These are phyloP conservation scores for Lophiostoma macrostomum DNA, from an alignment of 495 filamentous ascomycete genomes.

Conservation along the genomic window DNA sequence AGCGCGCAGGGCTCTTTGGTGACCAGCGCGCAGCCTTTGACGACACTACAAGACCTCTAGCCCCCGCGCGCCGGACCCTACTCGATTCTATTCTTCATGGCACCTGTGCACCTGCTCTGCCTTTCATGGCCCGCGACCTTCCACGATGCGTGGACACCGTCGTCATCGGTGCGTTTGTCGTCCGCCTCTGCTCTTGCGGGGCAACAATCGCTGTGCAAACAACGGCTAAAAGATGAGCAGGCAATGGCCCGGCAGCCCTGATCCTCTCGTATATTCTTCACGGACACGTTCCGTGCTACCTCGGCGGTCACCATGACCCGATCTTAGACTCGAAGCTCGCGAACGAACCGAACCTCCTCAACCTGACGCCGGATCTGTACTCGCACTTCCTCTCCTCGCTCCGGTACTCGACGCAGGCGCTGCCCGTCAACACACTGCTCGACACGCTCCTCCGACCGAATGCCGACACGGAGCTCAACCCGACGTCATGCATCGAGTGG, in stretches of 20 bases:
- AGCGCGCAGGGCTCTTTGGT: no score
- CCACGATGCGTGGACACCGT: constrained; percentile 40
- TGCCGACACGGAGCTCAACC: constrained; percentile 56
- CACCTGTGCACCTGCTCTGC: constrained; percentile 11
- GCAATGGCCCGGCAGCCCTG: constrained; percentile 65
- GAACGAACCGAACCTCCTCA: constrained; percentile 44
- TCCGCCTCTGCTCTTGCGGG: not conserved
- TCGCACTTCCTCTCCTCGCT: constrained; percentile 62
- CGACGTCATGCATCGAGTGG: constrained; percentile 57
- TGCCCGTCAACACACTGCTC: constrained; percentile 62
- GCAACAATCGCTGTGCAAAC: not conserved
- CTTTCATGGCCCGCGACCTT: constrained; percentile 32
- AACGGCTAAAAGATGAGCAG: constrained; percentile 32
- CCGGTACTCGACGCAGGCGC: constrained; percentile 63
- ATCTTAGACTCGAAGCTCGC: constrained; percentile 57
- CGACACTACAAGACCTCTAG: constrained; percentile 10
- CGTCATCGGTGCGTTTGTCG: constrained; percentile 37
- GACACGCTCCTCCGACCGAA: constrained; percentile 65
- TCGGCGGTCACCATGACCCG: constrained; percentile 58
- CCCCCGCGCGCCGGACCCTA: not conserved
- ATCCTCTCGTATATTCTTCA: constrained; percentile 67
- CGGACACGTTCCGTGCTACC: constrained; percentile 61
- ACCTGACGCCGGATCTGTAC: constrained; percentile 47
- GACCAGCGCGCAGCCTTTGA: constrained; percentile 10
- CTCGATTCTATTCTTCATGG: constrained; percentile 33